Conservation (phyloP, 2,329 filamentous ascomycete species). For the Cadophora sp. region DNA sequence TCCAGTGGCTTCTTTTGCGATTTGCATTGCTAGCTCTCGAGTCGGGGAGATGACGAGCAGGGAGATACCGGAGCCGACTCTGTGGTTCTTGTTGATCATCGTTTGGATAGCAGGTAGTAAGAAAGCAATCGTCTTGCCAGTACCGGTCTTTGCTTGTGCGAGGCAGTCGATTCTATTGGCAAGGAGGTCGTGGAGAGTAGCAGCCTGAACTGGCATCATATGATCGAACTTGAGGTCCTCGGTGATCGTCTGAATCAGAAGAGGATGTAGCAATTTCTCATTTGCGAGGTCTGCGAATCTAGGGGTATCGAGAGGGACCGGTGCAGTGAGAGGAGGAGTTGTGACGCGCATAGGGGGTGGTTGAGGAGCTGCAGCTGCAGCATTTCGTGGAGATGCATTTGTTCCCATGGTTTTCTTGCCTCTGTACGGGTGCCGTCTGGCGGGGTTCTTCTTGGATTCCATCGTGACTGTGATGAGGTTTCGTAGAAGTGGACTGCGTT, state of each 20-base stretch:
- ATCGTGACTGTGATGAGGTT: constrained; percentile 36
- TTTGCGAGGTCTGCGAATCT: constrained; percentile 55
- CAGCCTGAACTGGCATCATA: constrained; percentile 93
- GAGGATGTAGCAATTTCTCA: constrained; percentile 53
- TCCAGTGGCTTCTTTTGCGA: constrained; percentile 74
- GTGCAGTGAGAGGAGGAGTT: constrained; percentile 47
- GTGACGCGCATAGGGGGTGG: constrained; percentile 47
- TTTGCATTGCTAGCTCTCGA: constrained; percentile 81
- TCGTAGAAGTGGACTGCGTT: constrained; percentile 32
- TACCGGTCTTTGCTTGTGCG: constrained; percentile 95
- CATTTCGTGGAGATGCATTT: constrained; percentile 34
- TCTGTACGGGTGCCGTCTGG: constrained; percentile 36
- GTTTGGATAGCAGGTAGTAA: constrained; percentile 82
- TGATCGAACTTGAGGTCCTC: constrained; percentile 75
- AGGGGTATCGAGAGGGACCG: constrained; percentile 53
- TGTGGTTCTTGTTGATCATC: constrained; percentile 57
- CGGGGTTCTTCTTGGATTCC: constrained; percentile 35
- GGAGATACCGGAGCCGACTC: constrained; percentile 62
- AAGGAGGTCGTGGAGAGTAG: constrained; percentile 82
- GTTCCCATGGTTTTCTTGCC: constrained; percentile 37
- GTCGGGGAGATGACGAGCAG: constrained; percentile 80
- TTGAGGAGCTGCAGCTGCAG: constrained; percentile 26
- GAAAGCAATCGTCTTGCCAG: constrained; percentile 95
- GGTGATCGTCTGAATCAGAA: constrained; percentile 65
- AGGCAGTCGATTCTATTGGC: constrained; percentile 71